These are phyloP conservation scores for Henckelia pumila DNA, from an alignment of 257 asterid species.

Conservation along the genomic window DNA sequence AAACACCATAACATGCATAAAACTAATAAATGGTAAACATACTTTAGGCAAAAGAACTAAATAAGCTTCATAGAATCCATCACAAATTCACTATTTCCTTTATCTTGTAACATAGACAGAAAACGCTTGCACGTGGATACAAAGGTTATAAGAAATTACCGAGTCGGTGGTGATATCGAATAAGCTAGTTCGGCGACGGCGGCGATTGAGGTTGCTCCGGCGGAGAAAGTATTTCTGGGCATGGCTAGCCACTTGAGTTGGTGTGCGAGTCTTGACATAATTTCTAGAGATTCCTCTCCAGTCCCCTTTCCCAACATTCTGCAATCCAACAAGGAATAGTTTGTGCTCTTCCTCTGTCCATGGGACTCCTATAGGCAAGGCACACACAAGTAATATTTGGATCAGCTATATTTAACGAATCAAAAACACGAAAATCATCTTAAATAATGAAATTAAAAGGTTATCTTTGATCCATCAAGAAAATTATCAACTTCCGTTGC, in stretches of 20 bases:
- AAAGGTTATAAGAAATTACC: conserved; percentile 38
- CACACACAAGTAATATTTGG: background rate
- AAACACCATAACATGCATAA: background rate
- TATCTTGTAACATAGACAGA: background rate
- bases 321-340: conserved; percentile 73
- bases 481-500: background rate
- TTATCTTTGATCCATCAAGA: background rate
- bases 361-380: conserved; percentile 58
- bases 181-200: conserved; percentile 92
- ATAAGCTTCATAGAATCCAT: conserved; percentile 9
- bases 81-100: background rate
- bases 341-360: conserved; percentile 94
- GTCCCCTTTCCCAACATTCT: conserved; percentile 82
- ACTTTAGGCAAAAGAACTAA: conserved; percentile 17
- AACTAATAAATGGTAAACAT: conserved; percentile 18
- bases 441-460: no score
- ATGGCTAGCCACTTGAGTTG: conserved; percentile 96
- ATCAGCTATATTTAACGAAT: conserved; percentile 8
- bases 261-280: conserved; percentile 82
- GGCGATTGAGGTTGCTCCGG: conserved; percentile 61
- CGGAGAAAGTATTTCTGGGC: conserved; percentile 91
- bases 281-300: conserved; percentile 91
- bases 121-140: background rate
- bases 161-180: conserved; percentile 80
- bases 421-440: conserved; percentile 14